Conservation (phyloP, 768 basidiomycete species). For the Exidia glandulosa region DNA sequence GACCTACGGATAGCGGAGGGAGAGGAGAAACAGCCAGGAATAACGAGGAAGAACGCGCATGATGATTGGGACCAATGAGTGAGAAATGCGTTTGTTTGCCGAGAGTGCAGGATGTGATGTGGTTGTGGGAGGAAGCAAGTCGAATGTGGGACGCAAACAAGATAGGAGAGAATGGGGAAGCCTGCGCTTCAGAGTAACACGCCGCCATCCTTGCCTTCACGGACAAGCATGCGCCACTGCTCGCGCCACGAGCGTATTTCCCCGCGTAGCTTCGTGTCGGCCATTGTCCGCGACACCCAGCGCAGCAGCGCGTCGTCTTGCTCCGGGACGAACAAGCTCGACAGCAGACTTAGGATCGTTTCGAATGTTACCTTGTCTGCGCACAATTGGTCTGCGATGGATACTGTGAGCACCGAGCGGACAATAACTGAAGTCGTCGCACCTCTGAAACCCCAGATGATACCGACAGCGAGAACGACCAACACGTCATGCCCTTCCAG, state of each 20-base stretch:
- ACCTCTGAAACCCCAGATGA: slow-evolving; percentile 90
- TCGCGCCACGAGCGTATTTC: slow-evolving; percentile 67
- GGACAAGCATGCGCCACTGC: slow-evolving; percentile 63
- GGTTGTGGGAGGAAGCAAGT: too few relatives aligned
- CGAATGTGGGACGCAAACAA: too few relatives aligned
- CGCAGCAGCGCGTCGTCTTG: slow-evolving; percentile 71
- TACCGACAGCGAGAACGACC: slow-evolving; percentile 71
- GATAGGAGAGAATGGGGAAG: too few relatives aligned
- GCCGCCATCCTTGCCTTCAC: slow-evolving; percentile 45
- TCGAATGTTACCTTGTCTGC: slow-evolving; percentile 74
- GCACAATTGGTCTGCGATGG: slow-evolving; percentile 64
- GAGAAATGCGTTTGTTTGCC: too few relatives aligned
- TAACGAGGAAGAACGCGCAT: too few relatives aligned
- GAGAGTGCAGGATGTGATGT: too few relatives aligned
- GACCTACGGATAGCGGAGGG: too few relatives aligned
- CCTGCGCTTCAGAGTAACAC: slow-evolving; percentile 63
- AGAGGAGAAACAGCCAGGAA: too few relatives aligned
- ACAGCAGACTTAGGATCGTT: slow-evolving; percentile 79
- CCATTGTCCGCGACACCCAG: slow-evolving; percentile 62
- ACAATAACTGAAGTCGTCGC: slow-evolving; percentile 14
- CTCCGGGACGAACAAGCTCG: slow-evolving; percentile 91
- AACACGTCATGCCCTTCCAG: slow-evolving; percentile 87
- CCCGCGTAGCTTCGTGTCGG: slow-evolving; percentile 52
- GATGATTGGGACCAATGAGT: too few relatives aligned
- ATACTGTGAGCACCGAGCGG: neutral